phyloP scores from a whole-genome alignment of 805 yeast genomes.

The Ogataea degrootiae region DNA sequence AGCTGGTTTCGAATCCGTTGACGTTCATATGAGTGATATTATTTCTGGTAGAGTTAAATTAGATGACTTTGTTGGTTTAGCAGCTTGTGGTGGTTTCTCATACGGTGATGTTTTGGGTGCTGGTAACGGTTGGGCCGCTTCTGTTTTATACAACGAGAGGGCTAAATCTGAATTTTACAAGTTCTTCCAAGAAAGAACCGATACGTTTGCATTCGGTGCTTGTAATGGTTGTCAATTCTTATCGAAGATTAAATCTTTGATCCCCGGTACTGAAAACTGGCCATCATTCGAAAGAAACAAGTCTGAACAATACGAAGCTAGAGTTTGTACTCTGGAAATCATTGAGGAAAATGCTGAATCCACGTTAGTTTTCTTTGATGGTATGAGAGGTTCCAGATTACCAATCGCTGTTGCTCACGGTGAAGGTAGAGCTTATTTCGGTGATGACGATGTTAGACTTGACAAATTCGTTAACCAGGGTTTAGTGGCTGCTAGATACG shows the following conservation, averaged over 20 bases:
- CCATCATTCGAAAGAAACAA: conserved; percentile 88
- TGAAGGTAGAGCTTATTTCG: conserved; percentile 87
- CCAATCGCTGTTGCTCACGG: conserved; percentile 99
- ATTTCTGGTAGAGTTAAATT: conserved; percentile 66
- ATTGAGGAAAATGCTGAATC: conserved; percentile 46
- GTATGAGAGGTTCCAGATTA: conserved; percentile 88
- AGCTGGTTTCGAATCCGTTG: conserved; percentile 92
- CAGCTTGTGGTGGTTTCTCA: conserved; percentile 99
- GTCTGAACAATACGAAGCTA: conserved; percentile 95
- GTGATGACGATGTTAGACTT: conserved; percentile 36
- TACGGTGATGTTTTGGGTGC: conserved; percentile 99
- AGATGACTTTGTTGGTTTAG: conserved; percentile 82
- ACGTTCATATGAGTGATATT: conserved; percentile 95
- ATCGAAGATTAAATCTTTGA: conserved; percentile 75
- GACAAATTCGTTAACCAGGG: conserved; percentile 46
- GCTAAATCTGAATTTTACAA: conserved; percentile 71
- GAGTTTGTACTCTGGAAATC: conserved; percentile 85
- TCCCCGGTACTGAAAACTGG: conserved; percentile 95
- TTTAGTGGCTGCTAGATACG: conserved; percentile 68
- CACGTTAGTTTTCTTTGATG: conserved; percentile 67
- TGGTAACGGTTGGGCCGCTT: conserved; percentile 98
- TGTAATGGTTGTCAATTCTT: conserved; percentile 98
- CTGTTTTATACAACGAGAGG: conserved; percentile 77
- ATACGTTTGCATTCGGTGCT: conserved; percentile 96
- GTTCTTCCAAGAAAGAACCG: conserved; percentile 81